Evolutionary conservation across 805 yeast species (phyloP), one percentile per base, ranked within the genome.

Genomic region (Candida sanyiensis): DNA sequence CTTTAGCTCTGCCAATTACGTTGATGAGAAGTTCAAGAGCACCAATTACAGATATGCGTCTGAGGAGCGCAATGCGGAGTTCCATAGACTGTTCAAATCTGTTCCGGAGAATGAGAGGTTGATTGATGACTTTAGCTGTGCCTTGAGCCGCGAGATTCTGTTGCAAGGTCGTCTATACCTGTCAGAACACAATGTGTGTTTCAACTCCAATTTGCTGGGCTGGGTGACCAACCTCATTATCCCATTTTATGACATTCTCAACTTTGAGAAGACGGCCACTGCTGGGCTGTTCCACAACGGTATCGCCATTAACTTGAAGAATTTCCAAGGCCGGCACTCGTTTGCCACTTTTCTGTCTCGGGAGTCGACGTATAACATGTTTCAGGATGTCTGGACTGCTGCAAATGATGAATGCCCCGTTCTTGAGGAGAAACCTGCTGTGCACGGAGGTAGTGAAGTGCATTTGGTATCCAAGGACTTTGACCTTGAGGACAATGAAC

Each of bases 221-320:
- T 89, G 96, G 95, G 83, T 87, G 9, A 86, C 96, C 8, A 83
- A 75, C 46, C 63, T 89, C 27, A 73, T 82, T 3, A 71, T 93
- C 15, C 78, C 86, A 0, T 72, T 80, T 48, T 75, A 71, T 33
- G 95, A 87, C 40, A 75, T 93, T 19, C 67, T 71, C 9, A 67
- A 72, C 21, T 75, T 88, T 49, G 96, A 90, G 52, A 85, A 86
- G 59, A 82, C 79, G 42, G 71, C 79, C 15, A 87, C 96, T 0
- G 96, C 86, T 6, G 96, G 94, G 0, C 66, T 90, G 18, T 87
- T 90, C 53, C 95, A 95, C 17, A 90, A 90, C 57, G 97, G 95
- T 3, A 86, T 90, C 28, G 73, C 52, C 4, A 34, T 55, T 1
- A 31, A 36, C 8, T 34, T 49, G n/a, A 51, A 44, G 11, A 30